A percentile compares a stretch with the other conserved stretches of the same genome.
phyloP scores from a whole-genome alignment of 2,329 filamentous ascomycete genomes.

The Ustulina deusta region DNA sequence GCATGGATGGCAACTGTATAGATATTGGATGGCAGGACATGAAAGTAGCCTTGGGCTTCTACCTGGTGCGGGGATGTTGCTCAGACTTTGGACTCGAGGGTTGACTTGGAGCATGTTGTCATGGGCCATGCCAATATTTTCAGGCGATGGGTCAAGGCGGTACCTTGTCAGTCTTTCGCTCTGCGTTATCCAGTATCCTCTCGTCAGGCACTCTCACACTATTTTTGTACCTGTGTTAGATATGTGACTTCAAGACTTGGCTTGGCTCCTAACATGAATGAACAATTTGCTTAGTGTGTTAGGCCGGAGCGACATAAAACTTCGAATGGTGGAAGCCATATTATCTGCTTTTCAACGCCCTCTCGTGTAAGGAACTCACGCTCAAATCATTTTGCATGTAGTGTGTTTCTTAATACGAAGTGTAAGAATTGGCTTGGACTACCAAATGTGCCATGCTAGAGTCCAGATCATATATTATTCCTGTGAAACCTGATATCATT shows the following conservation, averaged over 20 bases:
- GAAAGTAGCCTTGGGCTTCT: not conserved
- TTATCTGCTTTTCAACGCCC: not conserved
- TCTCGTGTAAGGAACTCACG: not conserved
- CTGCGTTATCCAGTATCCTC: not conserved
- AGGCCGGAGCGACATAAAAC: too few species aligned
- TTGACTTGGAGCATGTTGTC: not conserved
- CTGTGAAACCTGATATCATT: not conserved
- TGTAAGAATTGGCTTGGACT: not conserved
- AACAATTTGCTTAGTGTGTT: not conserved
- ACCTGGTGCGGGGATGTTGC: not conserved
- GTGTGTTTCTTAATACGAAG: not conserved
- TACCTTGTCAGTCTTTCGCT: not conserved
- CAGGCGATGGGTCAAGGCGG: not conserved
- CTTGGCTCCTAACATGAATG: not conserved
- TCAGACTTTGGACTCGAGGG: not conserved
- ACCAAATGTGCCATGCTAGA: not conserved
- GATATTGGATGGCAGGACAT: not conserved
- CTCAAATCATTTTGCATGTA: not conserved
- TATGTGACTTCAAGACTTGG: not conserved
- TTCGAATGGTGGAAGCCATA: not conserved
- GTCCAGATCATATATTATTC: not conserved
- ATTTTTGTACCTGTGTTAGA: not conserved
- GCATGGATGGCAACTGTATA: not conserved
- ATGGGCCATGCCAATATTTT: not conserved
- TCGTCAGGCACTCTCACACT: not conserved